Evolutionary conservation across 345 rosid genomes (phyloP), one percentile per base, ranked within the genome.

Genomic region (Noccaea caerulescens): DNA sequence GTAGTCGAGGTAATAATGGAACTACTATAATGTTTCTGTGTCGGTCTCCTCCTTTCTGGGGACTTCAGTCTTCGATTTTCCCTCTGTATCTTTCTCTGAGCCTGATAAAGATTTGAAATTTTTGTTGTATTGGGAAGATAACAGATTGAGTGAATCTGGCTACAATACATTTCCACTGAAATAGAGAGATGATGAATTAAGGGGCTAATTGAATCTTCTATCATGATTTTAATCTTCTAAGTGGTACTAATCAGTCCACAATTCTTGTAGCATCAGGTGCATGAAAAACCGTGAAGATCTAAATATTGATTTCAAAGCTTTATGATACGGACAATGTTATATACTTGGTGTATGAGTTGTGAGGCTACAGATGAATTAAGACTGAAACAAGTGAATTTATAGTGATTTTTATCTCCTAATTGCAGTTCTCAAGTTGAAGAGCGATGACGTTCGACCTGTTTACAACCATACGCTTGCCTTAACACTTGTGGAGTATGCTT

Each of bases 401-500:
- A 32, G 14, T 74, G 20, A 34, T 32, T 69, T 66, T 8, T 50
- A 25, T 76, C 72, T 25, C 30, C 6, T 18, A 3, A 20, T 11
- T 76, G 71, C 81, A 89, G 97, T 83, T 58, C 76, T 93, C 12
- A 79, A 64, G 72, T 63, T 80, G 46, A 84, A 79, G 80, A 75
- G 66, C 42, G 63, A 70, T 54, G 74, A 81, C 67, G 42, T 32
- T 73, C 36, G 27, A 20, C 79, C 80, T 42, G 67, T 65, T 76
- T 93, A 87, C 84, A 93, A 93, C 80, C 96, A 85, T 77, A 89
- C 96, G 4, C 95, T 89, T 58, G 90, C 95, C 59, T 76, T 72
- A 0, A 89, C 86, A 64, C 66, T 91, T 73, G 99, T 91, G 72
- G 95, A 94, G 79, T 94, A 94, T 78, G 91, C 96, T 46, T 91